These are phyloP conservation scores for Saccharum hybrid DNA, from an alignment of 202 grass and related monocot genomes.

Conservation along the genomic window DNA sequence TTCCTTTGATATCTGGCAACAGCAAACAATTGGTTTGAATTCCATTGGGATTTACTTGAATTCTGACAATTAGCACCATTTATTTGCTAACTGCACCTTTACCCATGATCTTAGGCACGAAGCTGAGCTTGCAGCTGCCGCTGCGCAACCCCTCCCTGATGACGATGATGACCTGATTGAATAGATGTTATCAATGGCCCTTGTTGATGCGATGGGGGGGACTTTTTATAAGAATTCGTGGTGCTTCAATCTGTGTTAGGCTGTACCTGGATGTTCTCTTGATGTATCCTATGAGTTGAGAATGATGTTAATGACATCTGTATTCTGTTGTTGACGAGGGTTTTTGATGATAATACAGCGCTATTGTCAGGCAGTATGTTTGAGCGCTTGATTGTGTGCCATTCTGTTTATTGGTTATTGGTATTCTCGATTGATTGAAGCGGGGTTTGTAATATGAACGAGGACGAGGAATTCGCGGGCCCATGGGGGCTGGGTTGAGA, in stretches of 20 bases:
- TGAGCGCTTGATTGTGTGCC: neutral
- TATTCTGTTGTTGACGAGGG: neutral
- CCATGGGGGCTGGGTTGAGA: too few species aligned
- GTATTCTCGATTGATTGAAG: neutral
- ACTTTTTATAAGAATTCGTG: neutral
- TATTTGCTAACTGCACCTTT: neutral
- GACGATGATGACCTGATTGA: conserved; percentile 65
- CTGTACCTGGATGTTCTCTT: neutral
- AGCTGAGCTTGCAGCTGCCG: conserved; percentile 53
- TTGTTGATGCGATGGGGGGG: neutral
- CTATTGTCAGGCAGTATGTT: neutral
- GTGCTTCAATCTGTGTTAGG: conserved; percentile 16
- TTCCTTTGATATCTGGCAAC: neutral
- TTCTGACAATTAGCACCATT: neutral
- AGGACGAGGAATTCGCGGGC: too few species aligned
- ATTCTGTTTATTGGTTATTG: neutral
- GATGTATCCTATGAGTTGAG: neutral
- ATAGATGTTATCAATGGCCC: conserved; percentile 25
- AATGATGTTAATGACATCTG: neutral
- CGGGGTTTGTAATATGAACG: too few species aligned
- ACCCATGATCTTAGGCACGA: conserved; percentile 47
- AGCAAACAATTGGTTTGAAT: neutral
- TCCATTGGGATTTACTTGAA: neutral
- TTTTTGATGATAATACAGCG: conserved; percentile 2
- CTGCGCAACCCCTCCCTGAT: conserved; percentile 67